A percentile compares a stretch with the other conserved stretches of the same genome.
phyloP scores from a whole-genome alignment of 2,329 filamentous ascomycete genomes.

The Blastomyces emzantsi region DNA sequence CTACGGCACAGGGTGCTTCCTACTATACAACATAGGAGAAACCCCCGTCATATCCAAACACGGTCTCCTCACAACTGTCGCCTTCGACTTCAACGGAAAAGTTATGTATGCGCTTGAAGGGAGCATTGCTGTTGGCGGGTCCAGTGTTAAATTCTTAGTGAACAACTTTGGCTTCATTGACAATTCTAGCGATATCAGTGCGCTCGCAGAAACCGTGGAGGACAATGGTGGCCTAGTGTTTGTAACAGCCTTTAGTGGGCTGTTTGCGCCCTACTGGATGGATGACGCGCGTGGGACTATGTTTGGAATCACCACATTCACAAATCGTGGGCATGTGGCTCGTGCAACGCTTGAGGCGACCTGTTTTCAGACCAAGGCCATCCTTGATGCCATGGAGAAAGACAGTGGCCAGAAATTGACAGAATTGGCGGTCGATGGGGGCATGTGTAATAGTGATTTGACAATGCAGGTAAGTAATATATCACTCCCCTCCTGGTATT shows the following conservation, averaged over 20 bases:
- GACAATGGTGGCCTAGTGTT: constrained; percentile 80
- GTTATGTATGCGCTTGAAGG: constrained; percentile 73
- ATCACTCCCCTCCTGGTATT: not conserved
- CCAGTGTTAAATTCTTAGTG: constrained; percentile 66
- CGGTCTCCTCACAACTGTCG: constrained; percentile 74
- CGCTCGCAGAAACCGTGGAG: constrained; percentile 53
- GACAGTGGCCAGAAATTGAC: constrained; percentile 69
- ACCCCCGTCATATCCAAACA: constrained; percentile 78
- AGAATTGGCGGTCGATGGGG: constrained; percentile 75
- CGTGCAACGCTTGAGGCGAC: constrained; percentile 84
- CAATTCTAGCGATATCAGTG: constrained; percentile 53
- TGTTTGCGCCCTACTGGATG: constrained; percentile 93
- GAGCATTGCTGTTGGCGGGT: constrained; percentile 75
- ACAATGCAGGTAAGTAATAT: constrained; percentile 61
- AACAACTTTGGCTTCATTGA: constrained; percentile 57
- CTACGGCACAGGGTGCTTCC: constrained; percentile 82
- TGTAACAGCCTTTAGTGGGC: constrained; percentile 82
- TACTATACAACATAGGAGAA: constrained; percentile 78
- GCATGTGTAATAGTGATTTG: constrained; percentile 79
- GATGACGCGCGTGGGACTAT: constrained; percentile 85
- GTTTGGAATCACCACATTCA: constrained; percentile 77
- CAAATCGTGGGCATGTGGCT: constrained; percentile 75
- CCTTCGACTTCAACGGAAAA: constrained; percentile 68
- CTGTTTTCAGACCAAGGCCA: constrained; percentile 87
- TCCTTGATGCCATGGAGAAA: constrained; percentile 82